These are phyloP conservation scores for Cercospora sp. DNA, from an alignment of 2,329 filamentous ascomycete species.

Conservation along the genomic window DNA sequence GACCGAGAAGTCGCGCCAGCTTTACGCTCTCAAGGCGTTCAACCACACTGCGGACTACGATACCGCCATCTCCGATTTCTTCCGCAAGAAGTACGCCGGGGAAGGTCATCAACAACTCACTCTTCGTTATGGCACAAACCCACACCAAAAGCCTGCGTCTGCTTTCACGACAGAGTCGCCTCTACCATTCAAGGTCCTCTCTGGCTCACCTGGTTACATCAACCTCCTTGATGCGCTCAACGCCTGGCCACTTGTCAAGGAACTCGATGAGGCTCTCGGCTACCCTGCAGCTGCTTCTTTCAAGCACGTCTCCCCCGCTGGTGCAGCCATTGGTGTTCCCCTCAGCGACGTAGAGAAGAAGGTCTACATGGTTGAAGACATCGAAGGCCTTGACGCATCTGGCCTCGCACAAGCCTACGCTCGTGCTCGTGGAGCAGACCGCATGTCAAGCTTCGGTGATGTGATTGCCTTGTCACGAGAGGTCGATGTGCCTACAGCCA, in stretches of 20 bases:
- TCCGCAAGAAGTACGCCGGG: conserved; percentile 92
- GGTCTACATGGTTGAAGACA: conserved; percentile 98
- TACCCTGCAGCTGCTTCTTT: conserved; percentile 93
- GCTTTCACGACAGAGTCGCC: conserved; percentile 72
- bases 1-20: conserved; percentile 78
- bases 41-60: conserved; percentile 98
- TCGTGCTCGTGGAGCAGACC: conserved; percentile 89
- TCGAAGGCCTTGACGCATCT: conserved; percentile 82
- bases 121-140: conserved; percentile 94
- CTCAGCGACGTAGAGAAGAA: conserved; percentile 86
- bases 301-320: conserved; percentile 97
- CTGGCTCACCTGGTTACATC: conserved; percentile 91
- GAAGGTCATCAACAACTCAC: conserved; percentile 79
- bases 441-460: conserved; percentile 98
- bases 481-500: conserved; percentile 89
- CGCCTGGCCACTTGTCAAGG: conserved; percentile 94
- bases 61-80: conserved; percentile 90
- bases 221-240: conserved; percentile 96
- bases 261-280: conserved; percentile 84
- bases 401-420: conserved; percentile 91
- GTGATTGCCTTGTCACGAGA: conserved; percentile 89
- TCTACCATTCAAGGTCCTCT: conserved; percentile 92
- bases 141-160: conserved; percentile 94
- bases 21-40: conserved; percentile 95
- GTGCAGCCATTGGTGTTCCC: conserved; percentile 88